Evolutionary conservation across 169 alveolate species (phyloP).

Genomic region (Eimeria necatrix): DNA sequence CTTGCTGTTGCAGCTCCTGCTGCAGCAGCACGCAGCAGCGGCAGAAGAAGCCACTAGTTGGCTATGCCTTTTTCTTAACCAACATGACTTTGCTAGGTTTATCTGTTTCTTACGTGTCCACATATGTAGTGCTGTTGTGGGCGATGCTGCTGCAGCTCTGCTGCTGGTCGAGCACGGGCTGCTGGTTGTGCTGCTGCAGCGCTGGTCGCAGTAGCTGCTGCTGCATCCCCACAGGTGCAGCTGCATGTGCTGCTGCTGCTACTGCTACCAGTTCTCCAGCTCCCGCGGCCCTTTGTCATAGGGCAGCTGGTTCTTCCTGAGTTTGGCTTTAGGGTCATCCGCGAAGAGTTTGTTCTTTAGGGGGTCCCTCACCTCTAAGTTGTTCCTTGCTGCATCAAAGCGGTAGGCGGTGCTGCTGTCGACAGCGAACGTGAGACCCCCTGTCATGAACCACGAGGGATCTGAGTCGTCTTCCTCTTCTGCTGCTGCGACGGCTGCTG

Average conservation of each 20-base stretch:
- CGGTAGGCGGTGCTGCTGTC: slow-evolving; percentile 74
- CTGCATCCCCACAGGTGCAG: neutral
- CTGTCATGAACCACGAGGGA: slow-evolving; percentile 43
- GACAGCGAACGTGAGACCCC: slow-evolving; percentile 73
- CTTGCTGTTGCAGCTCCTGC: neutral
- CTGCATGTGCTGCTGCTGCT: neutral
- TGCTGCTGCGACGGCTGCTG: neutral
- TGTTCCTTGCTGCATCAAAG: slow-evolving; percentile 51
- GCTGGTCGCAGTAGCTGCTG: neutral
- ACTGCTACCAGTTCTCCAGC: neutral
- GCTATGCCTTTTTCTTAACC: no score
- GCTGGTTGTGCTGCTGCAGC: neutral
- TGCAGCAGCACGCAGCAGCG: neutral
- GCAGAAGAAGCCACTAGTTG: neutral
- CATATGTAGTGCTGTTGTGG: no score
- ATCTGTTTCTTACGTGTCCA: no score
- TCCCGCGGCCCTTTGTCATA: slow-evolving; percentile 25
- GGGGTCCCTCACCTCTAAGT: slow-evolving; percentile 8
- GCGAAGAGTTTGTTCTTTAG: neutral
- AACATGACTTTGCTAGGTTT: no score
- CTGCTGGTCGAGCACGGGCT: neutral
- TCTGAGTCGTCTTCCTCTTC: slow-evolving; percentile 32
- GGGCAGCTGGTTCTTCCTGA: neutral
- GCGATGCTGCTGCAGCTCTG: slow-evolving; percentile 1
- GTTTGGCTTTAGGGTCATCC: slow-evolving; percentile 20